phyloP scores from a whole-genome alignment of 306 rosid species.

The Inga laurina region DNA sequence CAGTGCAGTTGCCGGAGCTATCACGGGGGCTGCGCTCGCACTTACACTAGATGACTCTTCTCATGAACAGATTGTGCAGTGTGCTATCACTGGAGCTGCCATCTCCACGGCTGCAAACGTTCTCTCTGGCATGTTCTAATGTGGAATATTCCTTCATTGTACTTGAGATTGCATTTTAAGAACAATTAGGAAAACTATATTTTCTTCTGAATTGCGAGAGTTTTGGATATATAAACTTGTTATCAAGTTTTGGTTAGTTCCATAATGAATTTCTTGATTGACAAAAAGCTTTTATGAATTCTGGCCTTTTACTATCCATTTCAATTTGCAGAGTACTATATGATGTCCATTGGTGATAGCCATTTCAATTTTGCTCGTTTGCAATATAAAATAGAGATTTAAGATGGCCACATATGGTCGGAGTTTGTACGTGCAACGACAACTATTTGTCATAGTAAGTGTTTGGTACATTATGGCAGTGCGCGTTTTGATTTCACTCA shows the following conservation, averaged over 20 bases:
- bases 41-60: conserved; percentile 58
- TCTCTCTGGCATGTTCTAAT: conserved; percentile 63
- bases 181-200: neutral
- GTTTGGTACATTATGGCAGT: neutral
- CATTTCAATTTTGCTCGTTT: neutral
- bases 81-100: conserved; percentile 91
- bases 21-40: conserved; percentile 81
- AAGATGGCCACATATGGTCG: no score
- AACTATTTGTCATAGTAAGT: neutral
- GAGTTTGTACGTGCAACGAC: neutral
- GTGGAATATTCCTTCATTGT: conserved; percentile 2
- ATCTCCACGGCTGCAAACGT: conserved; percentile 86
- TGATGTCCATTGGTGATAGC: neutral
- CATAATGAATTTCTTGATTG: neutral
- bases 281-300: neutral
- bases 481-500: neutral
- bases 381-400: neutral
- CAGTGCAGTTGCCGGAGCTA: conserved; percentile 86
- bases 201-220: conserved; percentile 1
- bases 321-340: neutral
- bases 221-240: conserved; percentile 1
- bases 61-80: conserved; percentile 79
- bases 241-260: neutral
- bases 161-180: neutral
- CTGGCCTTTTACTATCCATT: neutral